Evolutionary conservation across 208 protist species (phyloP).

Genomic region (Acanthamoeba healyi): DNA sequence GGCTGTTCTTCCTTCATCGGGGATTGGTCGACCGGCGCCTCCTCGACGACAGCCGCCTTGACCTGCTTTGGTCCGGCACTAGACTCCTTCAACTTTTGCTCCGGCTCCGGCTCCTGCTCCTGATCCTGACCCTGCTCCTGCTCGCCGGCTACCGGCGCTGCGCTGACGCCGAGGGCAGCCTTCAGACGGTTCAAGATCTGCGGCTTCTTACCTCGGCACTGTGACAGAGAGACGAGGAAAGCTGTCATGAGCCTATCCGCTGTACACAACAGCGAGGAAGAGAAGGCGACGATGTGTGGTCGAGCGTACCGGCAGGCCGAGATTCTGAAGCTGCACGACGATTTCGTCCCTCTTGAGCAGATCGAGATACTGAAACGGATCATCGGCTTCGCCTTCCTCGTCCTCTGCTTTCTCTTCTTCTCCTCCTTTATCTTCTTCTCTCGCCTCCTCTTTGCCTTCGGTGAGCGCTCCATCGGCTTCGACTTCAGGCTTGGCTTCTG

Average conservation of each 20-base stretch:
- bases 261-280: neutral
- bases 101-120: no score
- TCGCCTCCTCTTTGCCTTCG: neutral
- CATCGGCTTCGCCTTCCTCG: neutral
- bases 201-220: constrained; percentile 7
- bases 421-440: no score
- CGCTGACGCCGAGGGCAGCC: neutral
- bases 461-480: no score
- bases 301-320: neutral
- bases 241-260: neutral
- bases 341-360: constrained; percentile 55
- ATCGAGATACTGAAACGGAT: neutral
- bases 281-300: neutral
- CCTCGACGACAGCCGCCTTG: neutral
- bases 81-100: no score
- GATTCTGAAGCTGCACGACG: neutral
- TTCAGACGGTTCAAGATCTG: constrained; percentile 20
- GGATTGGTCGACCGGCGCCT: neutral
- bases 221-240: neutral
- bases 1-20: neutral
- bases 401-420: neutral
- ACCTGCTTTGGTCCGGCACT: no score
- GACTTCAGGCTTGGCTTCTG: neutral
- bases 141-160: neutral
- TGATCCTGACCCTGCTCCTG: neutral